phyloP scores from a whole-genome alignment of 495 filamentous ascomycete genomes.

The Peziza echinospora region DNA sequence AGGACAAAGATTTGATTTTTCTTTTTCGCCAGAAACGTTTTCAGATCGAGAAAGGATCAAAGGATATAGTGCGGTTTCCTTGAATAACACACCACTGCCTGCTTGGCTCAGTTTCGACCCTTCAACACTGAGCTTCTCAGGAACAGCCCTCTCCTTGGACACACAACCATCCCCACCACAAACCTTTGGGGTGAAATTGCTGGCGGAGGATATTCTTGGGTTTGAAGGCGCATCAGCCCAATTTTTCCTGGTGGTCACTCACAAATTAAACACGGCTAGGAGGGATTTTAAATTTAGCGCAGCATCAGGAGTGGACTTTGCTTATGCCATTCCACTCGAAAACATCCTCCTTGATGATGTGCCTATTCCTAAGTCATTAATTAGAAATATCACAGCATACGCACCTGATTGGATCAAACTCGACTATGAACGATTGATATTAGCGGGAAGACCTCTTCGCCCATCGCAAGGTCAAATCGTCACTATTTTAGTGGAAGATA shows the following conservation, averaged over 20 bases:
- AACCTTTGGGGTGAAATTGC: conserved; percentile 46
- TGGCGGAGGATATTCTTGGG: conserved; percentile 50
- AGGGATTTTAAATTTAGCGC: conserved; percentile 38
- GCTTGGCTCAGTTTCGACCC: conserved; percentile 68
- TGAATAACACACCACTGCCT: conserved; percentile 60
- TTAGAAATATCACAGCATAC: conserved; percentile 29
- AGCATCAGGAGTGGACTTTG: conserved; percentile 31
- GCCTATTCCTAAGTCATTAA: conserved; percentile 24
- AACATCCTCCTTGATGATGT: conserved; percentile 42
- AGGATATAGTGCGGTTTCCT: conserved; percentile 53
- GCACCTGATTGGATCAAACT: conserved; percentile 50
- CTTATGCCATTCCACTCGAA: conserved; percentile 31
- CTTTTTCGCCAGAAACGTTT: conserved; percentile 12
- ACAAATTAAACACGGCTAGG: conserved; percentile 42
- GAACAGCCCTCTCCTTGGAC: conserved; percentile 41
- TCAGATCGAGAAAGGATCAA: conserved; percentile 6
- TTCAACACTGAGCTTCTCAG: conserved; percentile 42
- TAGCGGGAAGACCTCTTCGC: conserved; percentile 42
- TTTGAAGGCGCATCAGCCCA: conserved; percentile 43
- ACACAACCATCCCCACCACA: conserved; percentile 47
- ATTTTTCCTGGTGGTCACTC: conserved; percentile 52
- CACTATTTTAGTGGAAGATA: conserved; percentile 41
- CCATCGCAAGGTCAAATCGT: conserved; percentile 37
- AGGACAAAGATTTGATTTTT: conserved; percentile 11
- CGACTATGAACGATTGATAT: conserved; percentile 35